Base-by-base conservation (phyloP, 2,329 filamentous ascomycete species). In the Clonostachys sp. region DNA sequence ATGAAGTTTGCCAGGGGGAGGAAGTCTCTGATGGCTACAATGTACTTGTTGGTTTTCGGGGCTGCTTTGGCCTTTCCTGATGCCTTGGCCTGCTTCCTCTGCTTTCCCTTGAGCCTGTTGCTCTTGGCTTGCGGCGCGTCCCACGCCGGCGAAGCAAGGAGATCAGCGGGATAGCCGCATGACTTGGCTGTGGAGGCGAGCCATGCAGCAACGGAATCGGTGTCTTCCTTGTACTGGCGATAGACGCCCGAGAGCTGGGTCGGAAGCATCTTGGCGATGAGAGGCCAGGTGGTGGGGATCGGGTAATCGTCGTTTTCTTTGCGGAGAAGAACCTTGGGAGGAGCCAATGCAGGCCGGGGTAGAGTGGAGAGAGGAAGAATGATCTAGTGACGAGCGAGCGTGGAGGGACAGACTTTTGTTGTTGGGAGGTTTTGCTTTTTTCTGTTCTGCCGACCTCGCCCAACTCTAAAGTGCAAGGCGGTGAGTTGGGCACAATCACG, bases 211-310 rank as follows among this genome's bases (percentile, higher is more conserved):
- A 74, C 59, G 3, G 60, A 57, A 36, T 70, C 55, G 0, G 64
- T 70, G 46, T 73, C 68, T n/a, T 62, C 48, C 49, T 70, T 72
- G 54, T 72, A 72, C 47, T 63, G 60, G 17, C 57, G 57, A 49
- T 72, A 72, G 2, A 56, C 57, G 46, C 64, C 60, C 34, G 53
- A 10, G 0, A 69, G 50, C 1, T 42, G 34, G 7, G 13, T n/a
- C 0, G 55, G 53, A 5, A 59, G 48, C 56, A 61, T 62, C 5
- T 44, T 54, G 44, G 24, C 24, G 24, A 30, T 30, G 24, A 8
- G 24, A 30, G 4, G 24, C 9, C 9, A 30, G 24, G 24, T 10
- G 24, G 24, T 30, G 24, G 24, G 24, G 24, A 30, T 10, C 24
- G 8, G 24, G 24, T 1, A 30, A 30, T 30, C 9, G 24, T 10